Evolutionary conservation across 2,329 filamentous ascomycete genomes (phyloP).

Genomic region (Stagonosporopsis tanaceti): DNA sequence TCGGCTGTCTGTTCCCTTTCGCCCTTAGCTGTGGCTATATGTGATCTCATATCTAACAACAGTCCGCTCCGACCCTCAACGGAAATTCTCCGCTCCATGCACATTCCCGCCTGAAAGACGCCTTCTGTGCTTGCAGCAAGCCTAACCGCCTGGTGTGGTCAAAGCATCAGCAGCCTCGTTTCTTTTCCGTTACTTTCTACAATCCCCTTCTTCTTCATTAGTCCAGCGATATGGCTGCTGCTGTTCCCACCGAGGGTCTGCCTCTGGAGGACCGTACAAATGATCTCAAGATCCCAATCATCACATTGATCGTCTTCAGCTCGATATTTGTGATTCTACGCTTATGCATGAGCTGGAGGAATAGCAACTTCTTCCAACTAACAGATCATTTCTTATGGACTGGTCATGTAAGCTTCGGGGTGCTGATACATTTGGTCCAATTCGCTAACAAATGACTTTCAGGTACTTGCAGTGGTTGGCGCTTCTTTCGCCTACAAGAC

Average conservation of each 20-base stretch:
- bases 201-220: background rate
- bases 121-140: constrained; percentile 1
- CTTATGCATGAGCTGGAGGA: constrained; percentile 29
- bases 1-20: background rate
- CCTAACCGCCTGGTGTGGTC: constrained; percentile 16
- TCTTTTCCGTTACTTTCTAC: constrained; percentile 3
- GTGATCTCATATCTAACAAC: constrained; percentile 16
- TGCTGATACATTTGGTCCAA: background rate
- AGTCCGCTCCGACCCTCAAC: background rate
- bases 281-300: constrained; percentile 33
- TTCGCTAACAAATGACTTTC: constrained; percentile 4
- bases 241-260: constrained; percentile 13
- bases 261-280: constrained; percentile 36
- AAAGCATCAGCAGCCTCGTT: constrained; percentile 4
- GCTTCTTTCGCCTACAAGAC: constrained; percentile 32
- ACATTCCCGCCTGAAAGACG: constrained; percentile 1
- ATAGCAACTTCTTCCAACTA: constrained; percentile 33
- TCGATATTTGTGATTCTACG: constrained; percentile 34
- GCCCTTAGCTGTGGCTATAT: constrained; percentile 3
- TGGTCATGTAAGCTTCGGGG: constrained; percentile 26
- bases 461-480: constrained; percentile 33
- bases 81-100: constrained; percentile 4
- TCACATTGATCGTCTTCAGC: constrained; percentile 31
- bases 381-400: constrained; percentile 39
- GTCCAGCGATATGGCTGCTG: constrained; percentile 24